Evolutionary conservation across 179 eudicot genomes (phyloP).

Genomic region (Drosera spatulata): DNA sequence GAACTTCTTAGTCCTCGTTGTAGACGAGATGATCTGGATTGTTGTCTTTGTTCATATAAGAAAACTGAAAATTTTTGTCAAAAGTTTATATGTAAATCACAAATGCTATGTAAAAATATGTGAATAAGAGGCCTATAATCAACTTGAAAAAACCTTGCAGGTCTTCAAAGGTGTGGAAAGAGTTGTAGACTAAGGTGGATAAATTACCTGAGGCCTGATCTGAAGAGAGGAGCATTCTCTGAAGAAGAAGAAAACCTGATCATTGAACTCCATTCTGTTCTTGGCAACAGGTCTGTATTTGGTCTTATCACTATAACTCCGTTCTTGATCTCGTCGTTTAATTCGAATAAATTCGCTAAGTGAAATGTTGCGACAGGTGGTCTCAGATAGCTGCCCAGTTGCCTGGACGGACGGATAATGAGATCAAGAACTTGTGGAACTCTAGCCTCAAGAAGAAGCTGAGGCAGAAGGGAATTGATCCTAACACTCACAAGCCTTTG

Average conservation of each 20-base stretch:
- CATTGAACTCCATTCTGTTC: constrained; percentile 13
- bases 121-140: too few relatives aligned
- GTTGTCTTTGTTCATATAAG: too few relatives aligned
- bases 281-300: constrained; percentile 11
- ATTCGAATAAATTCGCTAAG: too few relatives aligned
- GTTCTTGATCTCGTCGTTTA: too few relatives aligned
- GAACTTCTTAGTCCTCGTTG: too few relatives aligned
- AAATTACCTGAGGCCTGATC: constrained; percentile 13
- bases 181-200: constrained; percentile 19
- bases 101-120: too few relatives aligned
- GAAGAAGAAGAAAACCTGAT: constrained; percentile 12
- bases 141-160: constrained; percentile 1
- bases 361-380: constrained; percentile 30
- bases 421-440: constrained; percentile 95
- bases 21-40: too few relatives aligned
- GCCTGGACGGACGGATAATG: constrained; percentile 94
- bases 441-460: constrained; percentile 92
- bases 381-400: constrained; percentile 94
- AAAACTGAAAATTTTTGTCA: too few relatives aligned
- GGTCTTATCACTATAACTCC: too few relatives aligned
- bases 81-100: too few relatives aligned
- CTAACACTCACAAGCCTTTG: constrained; percentile 79
- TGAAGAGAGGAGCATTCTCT: constrained; percentile 16
- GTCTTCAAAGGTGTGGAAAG: constrained; percentile 15
- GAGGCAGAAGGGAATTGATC: constrained; percentile 87